Evolutionary conservation across 805 yeast species (phyloP), one percentile per base, ranked within the genome.

Genomic region (Saccharomycopsis oosterbeekiorum): DNA sequence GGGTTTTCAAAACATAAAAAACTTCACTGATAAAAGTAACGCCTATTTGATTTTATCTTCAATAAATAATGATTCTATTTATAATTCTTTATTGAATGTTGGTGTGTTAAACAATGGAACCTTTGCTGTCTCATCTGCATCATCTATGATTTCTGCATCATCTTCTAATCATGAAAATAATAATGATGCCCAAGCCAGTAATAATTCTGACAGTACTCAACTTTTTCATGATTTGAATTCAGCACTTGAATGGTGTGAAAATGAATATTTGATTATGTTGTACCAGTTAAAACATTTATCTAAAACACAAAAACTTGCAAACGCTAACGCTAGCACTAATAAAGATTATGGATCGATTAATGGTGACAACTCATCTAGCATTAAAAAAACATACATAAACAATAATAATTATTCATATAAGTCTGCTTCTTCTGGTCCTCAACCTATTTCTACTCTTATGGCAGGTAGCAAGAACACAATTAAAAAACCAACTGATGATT

Each of bases 191-290:
- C 43, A 21, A 24, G 39, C 37, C 29, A 81, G 78, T 60, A 75
- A 71, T 39, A 73, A 77, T 55, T 73, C 77, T 17, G 78, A 75
- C 34, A 64, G 68, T 3, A 81, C 84, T 62, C 84, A 84, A 67
- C 77, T 92, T 54, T 93, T 91, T 70, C 81, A 81, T 60, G 87
- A 89, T 59, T 78, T 94, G 67, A 94, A 94, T 70, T 81, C 87
- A 60, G 96, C 97, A 0, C 78, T 94, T 53, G 98, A 94, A 73
- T 93, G 97, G 97, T 90, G 97, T 76, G 99, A 94, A 71, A 93
- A 94, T 73, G 85, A 86, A 67, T 90, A 92, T 67, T 78, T 94
- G 68, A 77, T 81, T 58, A 81, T 84, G 36, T 86, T 85, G 70
- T 83, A 79, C 66, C 75, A 65, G 36, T 72, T 75, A 60, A 69